A percentile compares a stretch with the other conserved stretches of the same genome.
These are phyloP conservation scores for Myxozyma lipomycoides DNA, from an alignment of 805 yeast genomes.

Conservation along the genomic window DNA sequence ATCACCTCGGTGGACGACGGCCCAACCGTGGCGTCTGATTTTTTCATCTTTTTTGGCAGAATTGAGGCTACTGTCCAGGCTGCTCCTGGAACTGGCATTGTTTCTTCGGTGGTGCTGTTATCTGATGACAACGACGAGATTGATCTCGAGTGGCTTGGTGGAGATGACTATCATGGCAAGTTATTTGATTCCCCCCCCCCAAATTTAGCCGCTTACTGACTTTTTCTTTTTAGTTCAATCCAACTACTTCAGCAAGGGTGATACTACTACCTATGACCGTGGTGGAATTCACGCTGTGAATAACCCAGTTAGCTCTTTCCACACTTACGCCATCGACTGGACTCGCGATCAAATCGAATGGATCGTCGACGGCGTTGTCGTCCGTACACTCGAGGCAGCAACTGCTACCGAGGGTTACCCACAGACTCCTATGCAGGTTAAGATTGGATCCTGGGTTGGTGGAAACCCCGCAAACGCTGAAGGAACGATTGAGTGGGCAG, in stretches of 20 bases:
- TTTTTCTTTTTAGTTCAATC: constrained; percentile 26
- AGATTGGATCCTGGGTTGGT: constrained; percentile 54
- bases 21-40: constrained; percentile 72
- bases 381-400: constrained; percentile 55
- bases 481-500: constrained; percentile 74
- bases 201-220: constrained; percentile 40
- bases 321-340: constrained; percentile 86
- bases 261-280: constrained; percentile 71
- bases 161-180: constrained; percentile 70
- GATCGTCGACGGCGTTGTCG: constrained; percentile 64
- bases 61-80: constrained; percentile 69
- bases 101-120: constrained; percentile 77
- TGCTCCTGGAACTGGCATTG: constrained; percentile 72
- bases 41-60: constrained; percentile 85
- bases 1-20: constrained; percentile 64
- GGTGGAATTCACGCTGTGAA: constrained; percentile 64
- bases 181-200: constrained; percentile 36
- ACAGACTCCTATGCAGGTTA: constrained; percentile 81
- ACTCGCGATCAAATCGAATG: constrained; percentile 59
- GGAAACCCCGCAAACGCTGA: constrained; percentile 47
- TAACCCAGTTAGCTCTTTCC: constrained; percentile 56
- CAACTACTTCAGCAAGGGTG: constrained; percentile 72
- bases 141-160: constrained; percentile 84
- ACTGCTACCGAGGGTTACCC: constrained; percentile 60
- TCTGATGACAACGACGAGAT: constrained; percentile 85